phyloP scores from a whole-genome alignment of 768 basidiomycete species.

The Russula emetica region DNA sequence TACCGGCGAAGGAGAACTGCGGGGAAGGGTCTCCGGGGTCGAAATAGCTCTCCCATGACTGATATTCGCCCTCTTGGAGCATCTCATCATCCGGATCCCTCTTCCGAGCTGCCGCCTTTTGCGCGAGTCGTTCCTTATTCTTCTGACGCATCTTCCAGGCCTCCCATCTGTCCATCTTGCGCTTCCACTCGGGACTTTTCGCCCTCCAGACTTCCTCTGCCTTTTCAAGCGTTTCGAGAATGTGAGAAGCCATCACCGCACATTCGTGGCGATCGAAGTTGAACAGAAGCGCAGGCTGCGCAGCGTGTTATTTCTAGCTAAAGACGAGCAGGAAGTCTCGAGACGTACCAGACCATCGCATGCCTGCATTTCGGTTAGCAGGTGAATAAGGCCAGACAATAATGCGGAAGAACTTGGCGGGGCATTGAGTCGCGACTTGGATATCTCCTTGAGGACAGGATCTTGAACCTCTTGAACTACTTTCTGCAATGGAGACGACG shows the following conservation, averaged over 20 bases:
- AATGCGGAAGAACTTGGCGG: slow-evolving; percentile 37
- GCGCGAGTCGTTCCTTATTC: slow-evolving; percentile 44
- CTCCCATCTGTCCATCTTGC: slow-evolving; percentile 49
- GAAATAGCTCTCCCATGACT: slow-evolving; percentile 51
- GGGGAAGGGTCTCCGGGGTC: slow-evolving; percentile 53
- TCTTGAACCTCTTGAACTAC: slow-evolving; percentile 45
- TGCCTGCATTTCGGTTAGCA: slow-evolving; percentile 56
- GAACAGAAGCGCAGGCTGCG: slow-evolving; percentile 64
- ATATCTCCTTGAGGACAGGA: slow-evolving; percentile 31
- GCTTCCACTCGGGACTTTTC: slow-evolving; percentile 45
- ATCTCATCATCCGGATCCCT: slow-evolving; percentile 33
- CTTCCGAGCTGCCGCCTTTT: slow-evolving; percentile 41
- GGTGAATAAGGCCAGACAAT: slow-evolving; percentile 43
- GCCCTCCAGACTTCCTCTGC: slow-evolving; percentile 51
- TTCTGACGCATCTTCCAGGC: slow-evolving; percentile 46
- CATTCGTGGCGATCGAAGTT: slow-evolving; percentile 58
- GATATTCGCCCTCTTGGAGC: slow-evolving; percentile 26
- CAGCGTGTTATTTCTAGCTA: background rate
- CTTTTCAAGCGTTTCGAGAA: slow-evolving; percentile 38
- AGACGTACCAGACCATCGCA: slow-evolving; percentile 50
- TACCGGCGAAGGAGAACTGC: slow-evolving; percentile 57
- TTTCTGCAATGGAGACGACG: slow-evolving; percentile 34
- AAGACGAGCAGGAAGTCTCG: background rate
- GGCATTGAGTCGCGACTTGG: slow-evolving; percentile 32
- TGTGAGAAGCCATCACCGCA: slow-evolving; percentile 45